These are phyloP conservation scores for Malania oleifera DNA, from an alignment of 164 flowering plant species.

Conservation along the genomic window DNA sequence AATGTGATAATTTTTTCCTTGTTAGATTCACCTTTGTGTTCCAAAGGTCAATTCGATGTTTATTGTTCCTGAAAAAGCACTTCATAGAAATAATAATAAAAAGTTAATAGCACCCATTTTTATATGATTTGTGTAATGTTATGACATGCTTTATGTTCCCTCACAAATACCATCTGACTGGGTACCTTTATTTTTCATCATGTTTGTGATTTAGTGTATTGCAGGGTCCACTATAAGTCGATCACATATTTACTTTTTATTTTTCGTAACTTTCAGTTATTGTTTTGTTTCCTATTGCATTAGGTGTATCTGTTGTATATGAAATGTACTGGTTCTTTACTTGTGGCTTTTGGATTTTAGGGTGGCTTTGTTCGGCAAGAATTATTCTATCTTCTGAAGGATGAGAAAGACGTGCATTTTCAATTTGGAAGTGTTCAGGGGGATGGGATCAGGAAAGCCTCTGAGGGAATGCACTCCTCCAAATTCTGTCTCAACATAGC, in stretches of 20 bases:
- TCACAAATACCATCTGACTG: no score
- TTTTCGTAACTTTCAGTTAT: neutral
- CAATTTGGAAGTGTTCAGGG: slow-evolving; percentile 61
- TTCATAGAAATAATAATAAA: no score
- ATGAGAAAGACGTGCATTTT: slow-evolving; percentile 78
- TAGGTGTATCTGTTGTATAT: neutral
- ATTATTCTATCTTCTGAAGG: slow-evolving; percentile 62
- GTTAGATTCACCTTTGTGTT: no score
- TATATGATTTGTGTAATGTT: no score
- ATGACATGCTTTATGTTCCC: no score
- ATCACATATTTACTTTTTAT: neutral
- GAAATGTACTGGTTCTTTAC: neutral
- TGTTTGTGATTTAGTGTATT: no score
- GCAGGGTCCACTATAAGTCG: no score
- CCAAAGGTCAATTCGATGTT: no score
- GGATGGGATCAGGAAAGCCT: slow-evolving; percentile 50
- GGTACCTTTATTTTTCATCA: no score
- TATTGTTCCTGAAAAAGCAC: no score
- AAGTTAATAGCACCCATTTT: no score
- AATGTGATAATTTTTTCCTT: no score
- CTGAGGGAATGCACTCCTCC: slow-evolving; percentile 71
- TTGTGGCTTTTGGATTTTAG: slow-evolving; percentile 25
- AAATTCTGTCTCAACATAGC: slow-evolving; percentile 92
- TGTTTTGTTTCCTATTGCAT: neutral
- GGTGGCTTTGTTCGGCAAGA: slow-evolving; percentile 79